These are phyloP conservation scores for Potentilla sterilis DNA, from an alignment of 306 rosid genomes.

Conservation along the genomic window DNA sequence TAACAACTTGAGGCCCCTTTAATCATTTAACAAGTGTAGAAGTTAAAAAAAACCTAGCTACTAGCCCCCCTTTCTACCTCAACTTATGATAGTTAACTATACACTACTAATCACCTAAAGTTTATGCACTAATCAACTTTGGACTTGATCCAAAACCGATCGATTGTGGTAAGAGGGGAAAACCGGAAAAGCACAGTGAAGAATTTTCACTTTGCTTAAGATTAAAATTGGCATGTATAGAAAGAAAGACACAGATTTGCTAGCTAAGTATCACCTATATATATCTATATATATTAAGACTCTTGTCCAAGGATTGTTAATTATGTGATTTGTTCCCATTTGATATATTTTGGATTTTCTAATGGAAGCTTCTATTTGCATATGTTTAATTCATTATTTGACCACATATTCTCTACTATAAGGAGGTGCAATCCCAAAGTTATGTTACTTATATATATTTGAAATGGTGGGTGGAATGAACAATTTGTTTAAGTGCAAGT, in stretches of 20 bases:
- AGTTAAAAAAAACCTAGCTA: background rate
- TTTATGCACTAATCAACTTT: conserved; percentile 20
- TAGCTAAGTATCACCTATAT: too few relatives aligned
- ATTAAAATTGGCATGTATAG: conserved; percentile 13
- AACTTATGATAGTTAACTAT: conserved; percentile 8
- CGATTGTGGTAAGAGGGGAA: conserved; percentile 15
- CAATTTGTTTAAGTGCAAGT: background rate
- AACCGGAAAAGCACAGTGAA: conserved; percentile 13
- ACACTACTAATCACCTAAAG: conserved; percentile 23
- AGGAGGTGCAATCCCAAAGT: background rate
- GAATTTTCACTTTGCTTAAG: conserved; percentile 19
- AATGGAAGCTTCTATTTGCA: background rate
- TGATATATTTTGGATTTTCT: background rate
- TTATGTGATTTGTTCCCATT: background rate
- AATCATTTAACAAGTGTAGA: background rate
- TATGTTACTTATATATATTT: too few relatives aligned
- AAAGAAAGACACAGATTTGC: conserved; percentile 12
- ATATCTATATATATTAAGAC: too few relatives aligned
- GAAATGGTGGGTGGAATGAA: background rate
- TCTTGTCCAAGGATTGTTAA: background rate
- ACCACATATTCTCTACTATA: background rate
- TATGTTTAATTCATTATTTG: background rate
- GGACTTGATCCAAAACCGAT: conserved; percentile 33
- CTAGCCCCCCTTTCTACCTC: background rate
- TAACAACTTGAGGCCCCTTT: conserved; percentile 23